Percentiles rank a stretch among this genome's conserved stretches.
These are phyloP conservation scores for Suillus tomentosus DNA, from an alignment of 768 basidiomycete species.

Conservation along the genomic window DNA sequence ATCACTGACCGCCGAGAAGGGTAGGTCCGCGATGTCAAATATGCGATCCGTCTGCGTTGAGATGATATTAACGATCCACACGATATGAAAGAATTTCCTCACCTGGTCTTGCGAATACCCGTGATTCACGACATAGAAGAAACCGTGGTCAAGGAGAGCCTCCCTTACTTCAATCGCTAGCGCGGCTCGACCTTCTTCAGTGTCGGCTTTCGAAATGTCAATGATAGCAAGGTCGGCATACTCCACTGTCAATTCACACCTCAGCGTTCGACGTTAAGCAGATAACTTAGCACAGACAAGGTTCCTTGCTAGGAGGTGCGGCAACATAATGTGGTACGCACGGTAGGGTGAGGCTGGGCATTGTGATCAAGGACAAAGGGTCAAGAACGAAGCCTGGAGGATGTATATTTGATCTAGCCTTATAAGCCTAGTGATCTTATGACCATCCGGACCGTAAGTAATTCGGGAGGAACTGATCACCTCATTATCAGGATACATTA, in stretches of 20 bases:
- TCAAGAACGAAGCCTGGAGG: too few species aligned
- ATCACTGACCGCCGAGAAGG: conserved; percentile 41
- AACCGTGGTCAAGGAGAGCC: conserved; percentile 47
- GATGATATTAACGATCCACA: neutral
- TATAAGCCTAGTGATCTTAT: too few species aligned
- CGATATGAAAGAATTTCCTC: conserved; percentile 5
- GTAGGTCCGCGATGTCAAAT: conserved; percentile 51
- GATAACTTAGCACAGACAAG: conserved; percentile 30
- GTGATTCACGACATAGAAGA: conserved; percentile 42
- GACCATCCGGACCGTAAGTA: too few species aligned
- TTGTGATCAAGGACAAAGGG: too few species aligned
- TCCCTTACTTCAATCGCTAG: conserved; percentile 45
- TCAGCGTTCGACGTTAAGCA: neutral
- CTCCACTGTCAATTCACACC: conserved; percentile 40
- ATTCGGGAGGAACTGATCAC: too few species aligned
- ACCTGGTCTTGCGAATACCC: conserved; percentile 43
- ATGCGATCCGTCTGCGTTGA: conserved; percentile 44
- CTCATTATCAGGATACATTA: too few species aligned
- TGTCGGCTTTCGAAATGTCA: conserved; percentile 46
- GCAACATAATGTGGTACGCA: conserved; percentile 39
- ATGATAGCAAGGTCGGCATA: conserved; percentile 55
- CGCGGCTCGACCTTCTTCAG: conserved; percentile 37
- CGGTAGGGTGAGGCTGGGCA: conserved; percentile 35
- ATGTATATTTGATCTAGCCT: too few species aligned
- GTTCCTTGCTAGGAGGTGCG: conserved; percentile 36